A percentile compares a stretch with the other conserved stretches of the same genome.
These are phyloP conservation scores for Huntiella moniliformis DNA, from an alignment of 2,329 filamentous ascomycete genomes.

Conservation along the genomic window DNA sequence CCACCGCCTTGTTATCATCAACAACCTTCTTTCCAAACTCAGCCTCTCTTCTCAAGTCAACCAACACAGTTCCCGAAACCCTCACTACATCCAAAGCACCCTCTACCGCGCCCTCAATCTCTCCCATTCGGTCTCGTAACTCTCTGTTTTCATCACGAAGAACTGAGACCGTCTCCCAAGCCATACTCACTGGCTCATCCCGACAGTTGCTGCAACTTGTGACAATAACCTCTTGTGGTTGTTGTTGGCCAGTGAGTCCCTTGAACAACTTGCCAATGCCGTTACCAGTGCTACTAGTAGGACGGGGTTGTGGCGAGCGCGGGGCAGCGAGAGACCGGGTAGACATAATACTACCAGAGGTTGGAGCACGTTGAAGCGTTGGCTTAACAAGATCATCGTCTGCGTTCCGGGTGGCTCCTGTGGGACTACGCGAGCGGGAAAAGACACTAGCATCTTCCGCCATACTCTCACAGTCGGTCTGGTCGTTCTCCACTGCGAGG, in stretches of 20 bases:
- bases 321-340: conserved; percentile 14
- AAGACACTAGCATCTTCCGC: conserved; percentile 37
- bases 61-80: conserved; percentile 23
- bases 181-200: conserved; percentile 38
- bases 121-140: conserved; percentile 38
- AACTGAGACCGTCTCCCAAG: conserved; percentile 46
- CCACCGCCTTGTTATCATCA: no score
- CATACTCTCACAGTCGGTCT: conserved; percentile 32
- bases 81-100: conserved; percentile 41
- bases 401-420: conserved; percentile 13
- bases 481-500: conserved; percentile 33
- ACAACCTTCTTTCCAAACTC: no score
- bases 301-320: conserved; percentile 9
- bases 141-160: conserved; percentile 43
- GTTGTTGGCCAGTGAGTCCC: conserved; percentile 22
- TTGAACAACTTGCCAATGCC: conserved; percentile 13
- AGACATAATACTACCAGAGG: conserved; percentile 17
- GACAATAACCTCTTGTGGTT: conserved; percentile 7
- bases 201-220: conserved; percentile 35
- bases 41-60: not conserved
- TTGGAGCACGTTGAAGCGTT: conserved; percentile 9
- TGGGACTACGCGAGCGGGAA: conserved; percentile 39
- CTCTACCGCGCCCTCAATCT: conserved; percentile 41
- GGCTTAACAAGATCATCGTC: no score
- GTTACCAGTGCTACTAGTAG: not conserved